Evolutionary conservation across 1,284 basidiomycete species (phyloP), one percentile per base, ranked within the genome.

Genomic region (Ganoderma boninense): DNA sequence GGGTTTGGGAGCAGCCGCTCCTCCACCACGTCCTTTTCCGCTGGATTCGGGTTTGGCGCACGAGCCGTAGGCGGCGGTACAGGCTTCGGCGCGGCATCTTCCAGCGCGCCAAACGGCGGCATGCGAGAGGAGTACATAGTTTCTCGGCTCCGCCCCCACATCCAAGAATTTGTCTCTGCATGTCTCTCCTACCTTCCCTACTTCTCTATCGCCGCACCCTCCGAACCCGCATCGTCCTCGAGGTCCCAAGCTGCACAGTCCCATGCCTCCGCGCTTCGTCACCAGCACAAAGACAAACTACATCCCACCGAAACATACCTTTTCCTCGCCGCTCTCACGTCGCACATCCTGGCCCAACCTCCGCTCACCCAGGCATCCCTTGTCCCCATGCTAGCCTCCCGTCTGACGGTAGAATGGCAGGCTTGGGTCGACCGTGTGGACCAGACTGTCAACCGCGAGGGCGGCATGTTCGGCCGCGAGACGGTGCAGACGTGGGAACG

Each of bases 101-200:
- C 77, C 40, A 62, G 74, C 18, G 73, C 84, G 57, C 74, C 76
- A n/a, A 87, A 87, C 56, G 69, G 69, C 32, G 73, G 73, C 5
- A 95, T 95, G 92, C 90, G 93, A 70, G 91, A 94, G 66, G 89
- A 90, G 7, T 95, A 95, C 78, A 86, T 95, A 73, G 80, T 89
- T 43, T 92, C 89, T 23, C 87, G 93, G 68, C 83, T 95, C n/a
- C 86, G 90, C 66, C 90, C 92, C 26, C 89, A 91, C 77, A 89
- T 94, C 65, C 82, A 86, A 64, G 93, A 94, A 64, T 95, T 94
- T 73, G 88, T 91, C 42, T 87, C 93, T 3, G 87, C 91, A 20
- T 92, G 88, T 78, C 86, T 89, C 77, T 91, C 94, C 10, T 95
- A 95, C 77, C 87, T 95, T 62, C 92, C 92, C 1, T 95, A 95